A percentile compares a stretch with the other conserved stretches of the same genome.
Conservation (phyloP, 371 early-diverging fungal genomes). For the Mucor plumbeus region DNA sequence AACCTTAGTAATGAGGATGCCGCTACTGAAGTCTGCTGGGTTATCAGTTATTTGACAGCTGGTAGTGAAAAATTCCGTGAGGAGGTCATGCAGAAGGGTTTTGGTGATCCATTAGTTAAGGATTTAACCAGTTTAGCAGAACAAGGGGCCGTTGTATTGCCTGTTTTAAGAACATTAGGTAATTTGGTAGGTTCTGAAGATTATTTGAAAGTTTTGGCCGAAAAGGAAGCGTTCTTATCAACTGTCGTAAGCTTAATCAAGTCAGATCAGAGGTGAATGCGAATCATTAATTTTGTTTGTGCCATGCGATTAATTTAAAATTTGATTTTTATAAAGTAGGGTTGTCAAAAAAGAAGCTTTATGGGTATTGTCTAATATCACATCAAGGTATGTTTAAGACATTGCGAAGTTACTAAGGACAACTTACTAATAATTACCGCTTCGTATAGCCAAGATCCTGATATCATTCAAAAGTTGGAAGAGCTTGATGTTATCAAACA, state of each 20-base stretch:
- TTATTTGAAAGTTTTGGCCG: constrained; percentile 49
- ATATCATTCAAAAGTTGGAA: constrained; percentile 43
- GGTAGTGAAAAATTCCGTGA: constrained; percentile 58
- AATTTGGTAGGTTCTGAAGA: constrained; percentile 65
- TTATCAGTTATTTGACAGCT: constrained; percentile 70
- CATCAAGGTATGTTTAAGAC: constrained; percentile 54
- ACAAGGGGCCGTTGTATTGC: constrained; percentile 56
- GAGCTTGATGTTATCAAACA: constrained; percentile 57
- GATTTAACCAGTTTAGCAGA: constrained; percentile 24
- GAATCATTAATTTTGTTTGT: neutral
- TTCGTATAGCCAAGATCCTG: constrained; percentile 18
- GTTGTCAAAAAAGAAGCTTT: constrained; percentile 76
- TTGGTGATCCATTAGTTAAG: constrained; percentile 45
- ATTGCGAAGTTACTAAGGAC: neutral
- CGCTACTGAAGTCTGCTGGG: constrained; percentile 76
- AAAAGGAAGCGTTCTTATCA: constrained; percentile 53
- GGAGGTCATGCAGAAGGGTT: constrained; percentile 50
- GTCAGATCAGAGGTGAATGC: constrained; percentile 61
- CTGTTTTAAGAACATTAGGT: constrained; percentile 72
- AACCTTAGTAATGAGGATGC: constrained; percentile 41
- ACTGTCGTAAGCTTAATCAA: constrained; percentile 55
- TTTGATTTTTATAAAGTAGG: constrained; percentile 37
- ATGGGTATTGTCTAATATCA: constrained; percentile 77
- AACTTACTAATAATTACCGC: neutral
- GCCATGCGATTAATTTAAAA: neutral